Evolutionary conservation across 345 rosid genomes (phyloP).

Genomic region (Limnanthes douglasii): DNA sequence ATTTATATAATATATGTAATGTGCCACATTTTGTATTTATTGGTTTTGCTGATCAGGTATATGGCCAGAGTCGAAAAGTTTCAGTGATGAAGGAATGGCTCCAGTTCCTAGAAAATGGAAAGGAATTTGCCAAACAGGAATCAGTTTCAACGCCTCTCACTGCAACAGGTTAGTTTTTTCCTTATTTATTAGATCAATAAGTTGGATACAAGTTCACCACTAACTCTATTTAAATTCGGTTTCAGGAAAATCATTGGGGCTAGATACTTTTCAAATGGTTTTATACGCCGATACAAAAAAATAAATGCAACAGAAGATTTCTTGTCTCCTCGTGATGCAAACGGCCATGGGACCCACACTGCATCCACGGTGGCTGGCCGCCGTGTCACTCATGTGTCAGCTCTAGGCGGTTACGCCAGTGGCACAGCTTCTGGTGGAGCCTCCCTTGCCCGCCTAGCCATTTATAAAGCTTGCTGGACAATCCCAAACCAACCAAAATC

Average conservation of each 20-base stretch:
- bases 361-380: constrained; percentile 61
- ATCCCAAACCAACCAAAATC: constrained; percentile 27
- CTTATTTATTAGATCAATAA: not conserved
- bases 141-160: constrained; percentile 45
- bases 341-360: constrained; percentile 85
- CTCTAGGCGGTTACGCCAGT: constrained; percentile 47
- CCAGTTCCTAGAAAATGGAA: constrained; percentile 79
- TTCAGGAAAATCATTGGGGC: constrained; percentile 83
- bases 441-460: constrained; percentile 51
- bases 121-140: constrained; percentile 72
- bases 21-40: too few relatives aligned
- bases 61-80: constrained; percentile 90
- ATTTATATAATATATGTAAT: too few relatives aligned
- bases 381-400: constrained; percentile 22
- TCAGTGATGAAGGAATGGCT: constrained; percentile 64
- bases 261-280: constrained; percentile 51
- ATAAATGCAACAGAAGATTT: constrained; percentile 42
- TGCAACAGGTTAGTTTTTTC: constrained; percentile 41
- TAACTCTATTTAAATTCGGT: too few relatives aligned
- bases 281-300: constrained; percentile 18
- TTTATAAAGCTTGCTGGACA: constrained; percentile 91
- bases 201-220: too few relatives aligned
- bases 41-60: constrained; percentile 28
- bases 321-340: constrained; percentile 59
- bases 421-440: constrained; percentile 80